A percentile compares a stretch with the other conserved stretches of the same genome.
These are phyloP conservation scores for Sutorius australiensis DNA, from an alignment of 768 basidiomycete species.

Conservation along the genomic window DNA sequence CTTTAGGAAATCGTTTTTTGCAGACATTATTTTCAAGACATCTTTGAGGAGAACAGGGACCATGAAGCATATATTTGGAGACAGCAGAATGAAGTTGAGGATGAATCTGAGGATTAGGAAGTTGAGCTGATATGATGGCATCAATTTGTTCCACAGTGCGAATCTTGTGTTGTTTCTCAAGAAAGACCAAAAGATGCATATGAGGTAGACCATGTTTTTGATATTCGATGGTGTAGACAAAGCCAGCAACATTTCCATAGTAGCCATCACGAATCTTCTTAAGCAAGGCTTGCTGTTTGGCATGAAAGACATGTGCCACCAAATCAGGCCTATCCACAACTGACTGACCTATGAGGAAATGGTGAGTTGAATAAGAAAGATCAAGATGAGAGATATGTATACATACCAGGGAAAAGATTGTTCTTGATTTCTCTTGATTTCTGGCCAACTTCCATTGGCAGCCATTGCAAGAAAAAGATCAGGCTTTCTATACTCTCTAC, in stretches of 20 bases:
- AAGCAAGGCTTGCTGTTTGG: constrained; percentile 30
- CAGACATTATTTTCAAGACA: neutral
- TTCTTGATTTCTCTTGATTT: constrained; percentile 40
- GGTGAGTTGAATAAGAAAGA: too few species aligned
- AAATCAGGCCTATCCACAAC: constrained; percentile 45
- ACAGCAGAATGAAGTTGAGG: neutral
- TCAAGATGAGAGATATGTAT: too few species aligned
- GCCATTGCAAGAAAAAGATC: constrained; percentile 55
- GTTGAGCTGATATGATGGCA: neutral
- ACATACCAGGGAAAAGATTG: constrained; percentile 33
- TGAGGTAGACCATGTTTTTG: neutral
- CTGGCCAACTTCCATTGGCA: constrained; percentile 48
- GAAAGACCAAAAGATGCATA: neutral
- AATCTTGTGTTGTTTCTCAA: neutral
- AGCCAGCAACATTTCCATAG: constrained; percentile 41
- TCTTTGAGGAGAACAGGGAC: neutral
- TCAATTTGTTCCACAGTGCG: neutral
- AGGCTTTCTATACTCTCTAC: constrained; percentile 31
- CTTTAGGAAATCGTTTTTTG: neutral
- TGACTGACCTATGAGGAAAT: constrained; percentile 25
- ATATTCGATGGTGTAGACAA: constrained; percentile 47
- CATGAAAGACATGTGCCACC: constrained; percentile 15
- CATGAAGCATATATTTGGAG: neutral
- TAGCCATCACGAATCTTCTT: constrained; percentile 37
- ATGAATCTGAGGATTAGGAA: neutral